Evolutionary conservation across 768 basidiomycete species (phyloP).

Genomic region (Lactifluus hygrophoroides): DNA sequence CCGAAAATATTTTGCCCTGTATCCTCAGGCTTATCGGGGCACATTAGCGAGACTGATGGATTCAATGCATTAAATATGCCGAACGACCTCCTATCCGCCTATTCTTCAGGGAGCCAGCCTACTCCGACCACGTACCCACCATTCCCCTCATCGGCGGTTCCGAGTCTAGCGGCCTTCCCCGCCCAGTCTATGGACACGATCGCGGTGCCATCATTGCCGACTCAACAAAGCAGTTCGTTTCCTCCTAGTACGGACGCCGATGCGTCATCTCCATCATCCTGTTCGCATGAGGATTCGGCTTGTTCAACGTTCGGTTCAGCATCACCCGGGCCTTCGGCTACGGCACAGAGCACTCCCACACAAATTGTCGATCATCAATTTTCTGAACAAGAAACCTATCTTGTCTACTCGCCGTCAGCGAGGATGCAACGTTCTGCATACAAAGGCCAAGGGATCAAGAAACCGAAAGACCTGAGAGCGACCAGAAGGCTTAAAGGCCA

Average conservation of each 20-base stretch:
- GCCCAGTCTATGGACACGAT: neutral
- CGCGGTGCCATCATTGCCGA: neutral
- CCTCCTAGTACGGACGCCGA: neutral
- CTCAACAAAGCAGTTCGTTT: neutral
- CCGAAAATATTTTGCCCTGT: neutral
- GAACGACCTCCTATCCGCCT: neutral
- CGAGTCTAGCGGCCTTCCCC: too few species aligned
- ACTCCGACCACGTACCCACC: neutral
- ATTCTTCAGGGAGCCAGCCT: neutral
- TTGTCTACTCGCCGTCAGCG: neutral
- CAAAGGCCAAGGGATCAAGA: neutral
- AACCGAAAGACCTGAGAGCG: conserved; percentile 2
- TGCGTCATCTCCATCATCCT: neutral
- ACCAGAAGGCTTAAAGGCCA: conserved; percentile 1
- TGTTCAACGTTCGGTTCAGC: neutral
- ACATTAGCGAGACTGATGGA: neutral
- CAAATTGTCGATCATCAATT: neutral
- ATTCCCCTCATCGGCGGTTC: neutral
- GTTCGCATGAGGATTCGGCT: neutral
- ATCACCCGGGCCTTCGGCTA: neutral
- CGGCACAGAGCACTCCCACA: neutral
- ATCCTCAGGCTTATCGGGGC: neutral
- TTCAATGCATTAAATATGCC: too few species aligned
- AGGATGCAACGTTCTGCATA: neutral
- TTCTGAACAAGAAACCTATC: neutral